Evolutionary conservation across 345 rosid genomes (phyloP).

Genomic region (Arabidopsis suecica): DNA sequence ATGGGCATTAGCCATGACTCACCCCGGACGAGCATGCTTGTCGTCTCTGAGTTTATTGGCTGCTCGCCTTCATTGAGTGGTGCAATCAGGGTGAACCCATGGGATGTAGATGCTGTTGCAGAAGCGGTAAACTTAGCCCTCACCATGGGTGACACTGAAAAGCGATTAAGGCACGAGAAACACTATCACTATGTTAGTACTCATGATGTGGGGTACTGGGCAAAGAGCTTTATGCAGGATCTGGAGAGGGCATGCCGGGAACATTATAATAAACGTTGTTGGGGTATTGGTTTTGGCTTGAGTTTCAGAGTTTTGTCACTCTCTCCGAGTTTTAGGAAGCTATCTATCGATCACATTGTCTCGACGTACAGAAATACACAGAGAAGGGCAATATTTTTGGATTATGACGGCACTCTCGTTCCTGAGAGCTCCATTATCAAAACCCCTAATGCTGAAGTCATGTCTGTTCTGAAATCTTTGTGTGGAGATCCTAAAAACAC

Average conservation of each 20-base stretch:
- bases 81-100: conserved; percentile 83
- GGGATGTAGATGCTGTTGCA: conserved; percentile 79
- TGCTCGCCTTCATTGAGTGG: conserved; percentile 91
- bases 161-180: conserved; percentile 75
- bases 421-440: conserved; percentile 65
- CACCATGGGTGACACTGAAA: conserved; percentile 66
- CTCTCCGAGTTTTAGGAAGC: conserved; percentile 72
- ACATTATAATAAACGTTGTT: conserved; percentile 76
- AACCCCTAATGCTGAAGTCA: conserved; percentile 63
- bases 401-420: conserved; percentile 78
- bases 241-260: conserved; percentile 73
- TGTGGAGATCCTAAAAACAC: conserved; percentile 73
- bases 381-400: conserved; percentile 79
- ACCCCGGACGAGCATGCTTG: conserved; percentile 75
- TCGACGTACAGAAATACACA: conserved; percentile 61
- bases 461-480: conserved; percentile 59
- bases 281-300: conserved; percentile 81
- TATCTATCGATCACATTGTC: conserved; percentile 64
- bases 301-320: conserved; percentile 74
- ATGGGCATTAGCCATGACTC: conserved; percentile 49
- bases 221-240: conserved; percentile 73
- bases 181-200: conserved; percentile 76
- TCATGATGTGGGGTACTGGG: conserved; percentile 83
- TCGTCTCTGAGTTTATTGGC: conserved; percentile 82
- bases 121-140: conserved; percentile 65